Percentiles rank a stretch among this genome's conserved stretches.
phyloP scores from a whole-genome alignment of 148 eudicot genomes.

The Rhododendron ovatum region DNA sequence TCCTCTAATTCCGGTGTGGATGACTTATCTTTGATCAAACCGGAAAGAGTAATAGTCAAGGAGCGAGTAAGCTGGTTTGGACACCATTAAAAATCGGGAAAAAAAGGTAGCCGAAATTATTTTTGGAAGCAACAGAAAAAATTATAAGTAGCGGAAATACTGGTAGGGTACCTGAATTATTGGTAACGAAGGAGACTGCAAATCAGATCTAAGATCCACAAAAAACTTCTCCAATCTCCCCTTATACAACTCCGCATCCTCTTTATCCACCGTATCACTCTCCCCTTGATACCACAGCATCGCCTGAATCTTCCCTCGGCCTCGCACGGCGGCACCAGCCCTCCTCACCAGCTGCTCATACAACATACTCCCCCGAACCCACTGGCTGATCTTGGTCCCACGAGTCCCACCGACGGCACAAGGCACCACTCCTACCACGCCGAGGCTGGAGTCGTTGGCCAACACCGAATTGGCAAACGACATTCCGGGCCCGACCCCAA shows the following conservation, averaged over 20 bases:
- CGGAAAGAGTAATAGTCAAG: too few species aligned
- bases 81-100: too few species aligned
- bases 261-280: slow-evolving; percentile 15
- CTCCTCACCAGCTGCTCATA: slow-evolving; percentile 20
- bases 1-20: rapidly evolving
- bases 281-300: slow-evolving; percentile 53
- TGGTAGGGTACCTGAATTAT: not conserved
- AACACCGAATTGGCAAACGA: slow-evolving; percentile 25
- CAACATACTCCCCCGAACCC: slow-evolving; percentile 22
- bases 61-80: too few species aligned
- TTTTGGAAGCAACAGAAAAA: too few species aligned
- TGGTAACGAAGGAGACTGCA: slow-evolving; percentile 13
- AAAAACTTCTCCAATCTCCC: slow-evolving; percentile 21
- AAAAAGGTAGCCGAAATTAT: too few species aligned
- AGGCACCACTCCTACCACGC: slow-evolving; percentile 32
- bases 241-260: slow-evolving; percentile 21
- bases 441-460: slow-evolving; percentile 5
- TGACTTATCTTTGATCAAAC: too few species aligned
- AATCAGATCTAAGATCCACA: slow-evolving; percentile 21
- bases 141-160: not conserved
- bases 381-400: slow-evolving; percentile 31
- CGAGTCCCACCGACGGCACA: slow-evolving; percentile 32
- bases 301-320: slow-evolving; percentile 29
- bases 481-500: slow-evolving; percentile 47
- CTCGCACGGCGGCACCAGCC: slow-evolving; percentile 26